These are phyloP conservation scores for Helotiales sp. DNA, from an alignment of 2,329 filamentous ascomycete genomes.

Conservation along the genomic window DNA sequence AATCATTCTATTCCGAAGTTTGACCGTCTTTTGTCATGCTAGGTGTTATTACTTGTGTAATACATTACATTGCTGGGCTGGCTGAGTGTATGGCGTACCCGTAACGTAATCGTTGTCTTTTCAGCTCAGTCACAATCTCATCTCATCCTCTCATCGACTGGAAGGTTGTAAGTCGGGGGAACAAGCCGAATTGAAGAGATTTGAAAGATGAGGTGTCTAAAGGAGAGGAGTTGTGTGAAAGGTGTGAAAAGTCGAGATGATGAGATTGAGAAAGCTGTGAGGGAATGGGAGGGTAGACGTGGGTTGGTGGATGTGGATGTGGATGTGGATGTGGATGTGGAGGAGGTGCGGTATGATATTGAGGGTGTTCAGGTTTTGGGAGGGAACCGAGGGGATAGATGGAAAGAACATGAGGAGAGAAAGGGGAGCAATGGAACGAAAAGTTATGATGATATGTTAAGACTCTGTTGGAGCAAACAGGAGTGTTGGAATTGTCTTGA, in stretches of 20 bases:
- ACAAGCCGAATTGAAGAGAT: no score
- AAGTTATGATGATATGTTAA: constrained; percentile 40
- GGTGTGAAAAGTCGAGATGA: background rate
- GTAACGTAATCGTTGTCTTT: no score
- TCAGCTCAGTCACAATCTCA: no score
- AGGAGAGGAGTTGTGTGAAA: no score
- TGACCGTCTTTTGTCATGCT: no score
- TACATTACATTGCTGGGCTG: no score
- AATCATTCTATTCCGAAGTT: background rate
- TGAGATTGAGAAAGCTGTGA: background rate
- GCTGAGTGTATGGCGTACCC: no score
- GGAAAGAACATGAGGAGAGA: background rate
- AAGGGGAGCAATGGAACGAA: constrained; percentile 2
- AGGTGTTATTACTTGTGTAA: no score
- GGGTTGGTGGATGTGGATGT: background rate
- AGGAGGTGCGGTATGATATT: background rate
- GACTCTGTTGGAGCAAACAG: constrained; percentile 52
- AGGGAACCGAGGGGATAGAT: background rate
- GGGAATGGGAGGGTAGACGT: background rate
- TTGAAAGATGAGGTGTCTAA: no score
- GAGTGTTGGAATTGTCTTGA: constrained; percentile 48
- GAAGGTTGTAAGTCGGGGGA: no score
- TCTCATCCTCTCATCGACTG: no score
- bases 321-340: background rate
- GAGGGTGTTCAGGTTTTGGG: background rate